phyloP scores from a whole-genome alignment of 164 flowering plant species.

The Vitis cinerea region DNA sequence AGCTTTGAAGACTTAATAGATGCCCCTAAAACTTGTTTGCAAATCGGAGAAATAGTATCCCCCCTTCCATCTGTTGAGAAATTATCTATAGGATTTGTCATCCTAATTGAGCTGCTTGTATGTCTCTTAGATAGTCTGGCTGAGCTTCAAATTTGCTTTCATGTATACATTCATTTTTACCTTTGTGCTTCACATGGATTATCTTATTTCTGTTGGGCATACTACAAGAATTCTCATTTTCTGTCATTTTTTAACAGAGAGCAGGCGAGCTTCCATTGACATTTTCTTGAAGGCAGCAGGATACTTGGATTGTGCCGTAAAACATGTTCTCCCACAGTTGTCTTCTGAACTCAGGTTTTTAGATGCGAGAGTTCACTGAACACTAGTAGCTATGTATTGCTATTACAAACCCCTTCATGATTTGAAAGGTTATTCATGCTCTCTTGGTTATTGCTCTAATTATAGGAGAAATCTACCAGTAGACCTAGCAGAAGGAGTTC shows the following conservation, averaged over 20 bases:
- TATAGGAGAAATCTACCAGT: slow-evolving; percentile 83
- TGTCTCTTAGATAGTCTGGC: no score
- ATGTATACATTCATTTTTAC: neutral
- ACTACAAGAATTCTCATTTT: slow-evolving; percentile 7
- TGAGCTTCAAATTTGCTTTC: no score
- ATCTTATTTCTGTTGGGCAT: neutral
- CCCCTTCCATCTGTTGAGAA: no score
- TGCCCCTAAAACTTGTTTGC: no score
- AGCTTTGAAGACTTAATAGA: no score
- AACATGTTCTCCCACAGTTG: slow-evolving; percentile 77
- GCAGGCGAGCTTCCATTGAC: slow-evolving; percentile 74
- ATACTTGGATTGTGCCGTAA: slow-evolving; percentile 86
- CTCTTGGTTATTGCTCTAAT: slow-evolving; percentile 1
- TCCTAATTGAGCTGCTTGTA: no score
- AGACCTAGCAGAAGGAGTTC: slow-evolving; percentile 81
- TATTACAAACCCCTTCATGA: slow-evolving; percentile 1
- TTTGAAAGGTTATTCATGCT: neutral
- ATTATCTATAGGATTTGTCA: no score
- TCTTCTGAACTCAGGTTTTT: slow-evolving; percentile 72
- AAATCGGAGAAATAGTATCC: no score
- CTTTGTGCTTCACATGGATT: neutral
- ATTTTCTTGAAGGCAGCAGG: slow-evolving; percentile 90
- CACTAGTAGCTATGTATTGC: neutral
- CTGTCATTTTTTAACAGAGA: slow-evolving; percentile 45
- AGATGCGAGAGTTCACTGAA: slow-evolving; percentile 1